These are phyloP conservation scores for Mycena rebaudengoi DNA, from an alignment of 768 basidiomycete species.

Conservation along the genomic window DNA sequence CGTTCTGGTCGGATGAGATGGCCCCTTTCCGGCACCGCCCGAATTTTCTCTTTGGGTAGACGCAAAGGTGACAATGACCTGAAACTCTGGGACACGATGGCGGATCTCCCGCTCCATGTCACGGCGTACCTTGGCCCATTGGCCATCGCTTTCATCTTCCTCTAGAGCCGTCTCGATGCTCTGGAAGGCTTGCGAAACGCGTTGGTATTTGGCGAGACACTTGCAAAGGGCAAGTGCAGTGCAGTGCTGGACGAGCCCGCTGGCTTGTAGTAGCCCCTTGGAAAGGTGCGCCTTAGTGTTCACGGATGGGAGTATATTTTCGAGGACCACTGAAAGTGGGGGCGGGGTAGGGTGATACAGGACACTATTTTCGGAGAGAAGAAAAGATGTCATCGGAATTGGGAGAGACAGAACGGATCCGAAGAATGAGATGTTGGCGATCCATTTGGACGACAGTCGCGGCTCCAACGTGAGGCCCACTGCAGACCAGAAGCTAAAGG, in stretches of 20 bases:
- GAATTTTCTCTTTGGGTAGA: conserved; percentile 54
- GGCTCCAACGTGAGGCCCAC: conserved; percentile 82
- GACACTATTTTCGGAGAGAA: conserved; percentile 54
- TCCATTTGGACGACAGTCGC: conserved; percentile 89
- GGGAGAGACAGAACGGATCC: conserved; percentile 82
- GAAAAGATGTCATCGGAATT: conserved; percentile 70
- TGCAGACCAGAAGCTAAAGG: conserved; percentile 72
- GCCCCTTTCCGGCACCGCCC: conserved; percentile 28
- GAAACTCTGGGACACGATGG: conserved; percentile 84
- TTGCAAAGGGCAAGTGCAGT: conserved; percentile 81
- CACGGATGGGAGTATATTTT: conserved; percentile 78
- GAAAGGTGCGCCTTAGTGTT: conserved; percentile 78
- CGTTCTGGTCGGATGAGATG: conserved; percentile 44
- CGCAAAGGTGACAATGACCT: conserved; percentile 85
- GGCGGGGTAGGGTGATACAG: conserved; percentile 81
- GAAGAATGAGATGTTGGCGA: conserved; percentile 87
- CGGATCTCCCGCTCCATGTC: conserved; percentile 84
- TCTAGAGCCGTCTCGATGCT: conserved; percentile 62
- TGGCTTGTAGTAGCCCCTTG: conserved; percentile 79
- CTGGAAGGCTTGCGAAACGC: conserved; percentile 59
- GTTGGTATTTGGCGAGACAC: conserved; percentile 75
- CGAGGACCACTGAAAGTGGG: conserved; percentile 71
- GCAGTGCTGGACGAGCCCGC: conserved; percentile 85
- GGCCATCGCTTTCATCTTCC: conserved; percentile 68
- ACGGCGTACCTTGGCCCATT: conserved; percentile 71